Percentiles rank a stretch among this genome's conserved stretches.
Conservation (phyloP, 129 eudicot genomes). For the Chrysanthemum lavandulifolium region DNA sequence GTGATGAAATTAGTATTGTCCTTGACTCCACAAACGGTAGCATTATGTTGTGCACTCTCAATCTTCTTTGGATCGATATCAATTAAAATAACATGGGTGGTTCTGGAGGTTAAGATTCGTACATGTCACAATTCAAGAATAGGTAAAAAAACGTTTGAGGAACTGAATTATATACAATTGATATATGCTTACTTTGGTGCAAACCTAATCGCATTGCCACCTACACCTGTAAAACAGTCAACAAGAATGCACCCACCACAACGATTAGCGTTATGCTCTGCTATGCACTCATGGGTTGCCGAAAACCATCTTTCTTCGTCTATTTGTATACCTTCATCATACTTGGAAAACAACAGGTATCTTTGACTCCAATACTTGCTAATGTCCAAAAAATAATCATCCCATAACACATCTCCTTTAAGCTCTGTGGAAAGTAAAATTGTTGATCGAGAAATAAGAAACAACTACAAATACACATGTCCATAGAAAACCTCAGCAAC, state of each 20-base stretch:
- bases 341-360: constrained; percentile 71
- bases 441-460: too few relatives aligned
- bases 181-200: constrained; percentile 53
- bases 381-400: constrained; percentile 11
- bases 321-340: constrained; percentile 74
- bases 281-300: constrained; percentile 1
- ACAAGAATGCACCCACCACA: constrained; percentile 55
- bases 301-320: constrained; percentile 98
- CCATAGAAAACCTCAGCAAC: too few relatives aligned
- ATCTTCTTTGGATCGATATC: constrained; percentile 93
- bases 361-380: constrained; percentile 85
- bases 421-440: too few relatives aligned
- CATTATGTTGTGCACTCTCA: constrained; percentile 81
- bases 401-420: too few relatives aligned
- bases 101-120: constrained; percentile 30
- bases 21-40: constrained; percentile 74
- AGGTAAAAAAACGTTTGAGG: not conserved
- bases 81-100: constrained; percentile 66
- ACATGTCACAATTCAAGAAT: not conserved
- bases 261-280: constrained; percentile 84
- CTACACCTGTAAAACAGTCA: constrained; percentile 57
- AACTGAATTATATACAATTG: not conserved
- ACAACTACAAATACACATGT: too few relatives aligned
- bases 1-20: constrained; percentile 62
- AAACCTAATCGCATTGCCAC: constrained; percentile 92